Evolutionary conservation across 2,329 filamentous ascomycete species (phyloP), one percentile per base, ranked within the genome.

Genomic region (Fusarium abutilonis): DNA sequence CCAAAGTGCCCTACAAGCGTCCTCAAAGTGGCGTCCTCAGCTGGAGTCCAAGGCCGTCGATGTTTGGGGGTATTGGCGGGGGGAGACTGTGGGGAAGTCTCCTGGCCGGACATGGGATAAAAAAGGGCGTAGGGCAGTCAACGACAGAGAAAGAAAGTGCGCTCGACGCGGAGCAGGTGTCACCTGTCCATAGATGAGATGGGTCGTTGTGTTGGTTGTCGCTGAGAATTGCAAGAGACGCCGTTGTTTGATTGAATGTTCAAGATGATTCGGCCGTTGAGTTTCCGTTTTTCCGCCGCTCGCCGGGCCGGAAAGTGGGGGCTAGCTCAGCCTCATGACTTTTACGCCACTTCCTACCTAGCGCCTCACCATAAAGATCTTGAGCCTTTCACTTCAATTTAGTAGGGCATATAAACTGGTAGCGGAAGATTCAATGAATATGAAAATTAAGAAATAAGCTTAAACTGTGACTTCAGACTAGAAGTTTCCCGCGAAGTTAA

Each of bases 1-100:
- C 69, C 69, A 54, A 69, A 72, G 10, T 70, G 70, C 21, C 63
- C 65, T n/a, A 72, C 67, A 10, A 71, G 66, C 6, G 57, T 62
- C 59, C 63, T 70, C 26, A 72, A 45, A 39, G 60, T 66, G n/a
- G 68, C 62, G 61, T 72, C 70, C 46, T 72, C 70, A 32, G 61
- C 56, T 19, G 62, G 9, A 29, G 61, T 71, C 70, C 70, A 72
- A 35, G 58, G 62, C 13, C 69, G 62, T 38, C 70, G 68, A 15
- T 66, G 54, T 42, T 60, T 68, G 36, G 54, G 59, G 53, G 64
- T 46, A 38, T 50, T 61, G 56, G 56, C 45, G 38, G 65, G 63
- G 52, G 59, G 58, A 43, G 65, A 68, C 50, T 68, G 63, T 43
- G 63, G 59, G 21, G 65, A 68, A 29, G 62, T 64, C 52, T 66